Conservation (phyloP, 148 eudicot genomes). For the Drosera capensis region DNA sequence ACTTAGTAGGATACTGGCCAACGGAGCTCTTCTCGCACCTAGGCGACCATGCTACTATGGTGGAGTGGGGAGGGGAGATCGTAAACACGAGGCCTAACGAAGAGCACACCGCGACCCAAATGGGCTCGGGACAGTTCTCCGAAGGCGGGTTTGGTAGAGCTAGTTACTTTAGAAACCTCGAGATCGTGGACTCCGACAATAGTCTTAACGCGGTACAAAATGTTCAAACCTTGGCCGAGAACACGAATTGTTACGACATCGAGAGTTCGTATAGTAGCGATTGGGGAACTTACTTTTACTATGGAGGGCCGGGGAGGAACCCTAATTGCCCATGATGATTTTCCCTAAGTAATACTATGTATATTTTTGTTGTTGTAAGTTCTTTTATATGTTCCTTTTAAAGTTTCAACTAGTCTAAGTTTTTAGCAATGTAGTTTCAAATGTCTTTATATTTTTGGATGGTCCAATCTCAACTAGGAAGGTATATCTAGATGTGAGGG, state of each 20-base stretch:
- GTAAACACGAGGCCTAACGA: constrained; percentile 63
- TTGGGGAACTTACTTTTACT: constrained; percentile 93
- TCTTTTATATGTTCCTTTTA: no score
- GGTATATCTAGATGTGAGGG: no score
- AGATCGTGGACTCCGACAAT: constrained; percentile 82
- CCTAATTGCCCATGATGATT: constrained; percentile 37
- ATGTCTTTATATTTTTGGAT: no score
- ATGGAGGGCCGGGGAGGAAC: constrained; percentile 92
- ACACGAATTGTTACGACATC: constrained; percentile 71
- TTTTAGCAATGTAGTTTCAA: no score
- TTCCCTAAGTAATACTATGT: no score
- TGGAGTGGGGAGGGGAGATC: constrained; percentile 97
- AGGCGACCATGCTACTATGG: constrained; percentile 86
- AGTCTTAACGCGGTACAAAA: constrained; percentile 53
- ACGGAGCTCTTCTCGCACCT: constrained; percentile 77
- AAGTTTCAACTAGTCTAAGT: no score
- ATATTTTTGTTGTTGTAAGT: no score
- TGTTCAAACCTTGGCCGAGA: constrained; percentile 70
- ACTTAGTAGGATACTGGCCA: constrained; percentile 90
- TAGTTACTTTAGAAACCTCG: constrained; percentile 73
- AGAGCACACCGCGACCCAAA: constrained; percentile 69
- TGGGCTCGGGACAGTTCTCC: constrained; percentile 95
- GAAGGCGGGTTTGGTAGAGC: constrained; percentile 72
- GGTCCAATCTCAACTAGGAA: no score
- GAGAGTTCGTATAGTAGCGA: constrained; percentile 49